phyloP scores from a whole-genome alignment of 495 filamentous ascomycete genomes.

The Chaetomidium leptoderma region DNA sequence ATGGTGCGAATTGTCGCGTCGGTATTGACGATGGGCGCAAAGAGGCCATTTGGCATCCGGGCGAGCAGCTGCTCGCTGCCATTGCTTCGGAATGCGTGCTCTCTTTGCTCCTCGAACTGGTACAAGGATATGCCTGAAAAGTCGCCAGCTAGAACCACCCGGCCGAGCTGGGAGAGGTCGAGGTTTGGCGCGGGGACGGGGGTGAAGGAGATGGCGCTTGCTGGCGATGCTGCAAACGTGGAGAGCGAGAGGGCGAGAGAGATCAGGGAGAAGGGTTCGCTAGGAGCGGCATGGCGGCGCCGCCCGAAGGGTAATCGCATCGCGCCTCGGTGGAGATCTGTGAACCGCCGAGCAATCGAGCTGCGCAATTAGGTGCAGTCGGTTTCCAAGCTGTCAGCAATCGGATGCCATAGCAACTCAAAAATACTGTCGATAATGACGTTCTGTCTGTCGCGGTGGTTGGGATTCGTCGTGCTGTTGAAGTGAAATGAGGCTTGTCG shows the following conservation, averaged over 20 bases:
- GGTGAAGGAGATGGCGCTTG: slow-evolving; percentile 64
- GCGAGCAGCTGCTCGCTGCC: slow-evolving; percentile 77
- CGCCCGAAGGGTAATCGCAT: slow-evolving; percentile 40
- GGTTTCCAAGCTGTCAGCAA: slow-evolving; percentile 20
- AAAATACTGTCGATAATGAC: neutral
- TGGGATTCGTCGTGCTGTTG: neutral
- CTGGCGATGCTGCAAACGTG: slow-evolving; percentile 40
- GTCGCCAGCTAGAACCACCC: slow-evolving; percentile 82
- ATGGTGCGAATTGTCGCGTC: slow-evolving; percentile 82
- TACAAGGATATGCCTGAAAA: slow-evolving; percentile 90
- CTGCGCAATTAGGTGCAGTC: slow-evolving; percentile 21
- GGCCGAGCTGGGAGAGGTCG: slow-evolving; percentile 75
- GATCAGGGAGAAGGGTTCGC: slow-evolving; percentile 20
- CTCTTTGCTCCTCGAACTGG: slow-evolving; percentile 72
- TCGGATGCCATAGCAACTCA: slow-evolving; percentile 23
- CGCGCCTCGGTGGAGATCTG: slow-evolving; percentile 20
- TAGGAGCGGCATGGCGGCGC: slow-evolving; percentile 36
- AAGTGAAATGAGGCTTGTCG: slow-evolving; percentile 17
- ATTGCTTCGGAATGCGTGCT: slow-evolving; percentile 62
- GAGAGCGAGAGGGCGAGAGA: slow-evolving; percentile 38
- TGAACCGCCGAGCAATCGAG: slow-evolving; percentile 21
- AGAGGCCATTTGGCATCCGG: slow-evolving; percentile 79
- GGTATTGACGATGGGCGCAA: slow-evolving; percentile 64
- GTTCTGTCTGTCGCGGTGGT: slow-evolving; percentile 9
- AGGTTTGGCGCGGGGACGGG: slow-evolving; percentile 71